Percentiles rank a stretch among this genome's conserved stretches.
Conservation (phyloP, 2,329 filamentous ascomycete genomes). For the Fusarium pseudonygamai region DNA sequence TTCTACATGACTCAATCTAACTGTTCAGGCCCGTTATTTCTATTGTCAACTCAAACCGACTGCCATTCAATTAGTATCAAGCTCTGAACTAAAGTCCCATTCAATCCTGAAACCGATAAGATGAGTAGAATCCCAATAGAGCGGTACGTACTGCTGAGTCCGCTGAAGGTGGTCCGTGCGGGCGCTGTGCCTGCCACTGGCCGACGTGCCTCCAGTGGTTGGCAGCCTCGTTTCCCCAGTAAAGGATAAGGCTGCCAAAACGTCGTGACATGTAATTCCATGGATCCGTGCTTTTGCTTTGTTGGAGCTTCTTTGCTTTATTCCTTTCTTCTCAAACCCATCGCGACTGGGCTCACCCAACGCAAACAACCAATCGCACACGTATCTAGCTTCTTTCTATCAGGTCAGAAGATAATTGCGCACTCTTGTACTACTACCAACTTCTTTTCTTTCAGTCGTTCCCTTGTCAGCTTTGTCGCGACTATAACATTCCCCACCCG, state of each 20-base stretch:
- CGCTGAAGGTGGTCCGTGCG: constrained; percentile 31
- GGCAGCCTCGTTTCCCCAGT: constrained; percentile 42
- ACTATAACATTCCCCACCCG: constrained; percentile 27
- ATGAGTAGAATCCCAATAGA: background rate
- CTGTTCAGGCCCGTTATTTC: fast-evolving
- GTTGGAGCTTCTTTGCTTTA: constrained; percentile 32
- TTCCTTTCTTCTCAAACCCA: constrained; percentile 33
- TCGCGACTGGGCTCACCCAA: constrained; percentile 35
- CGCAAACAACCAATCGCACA: constrained; percentile 13
- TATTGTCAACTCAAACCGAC: background rate
- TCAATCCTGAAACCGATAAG: background rate
- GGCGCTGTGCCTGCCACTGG: background rate
- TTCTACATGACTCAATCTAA: background rate
- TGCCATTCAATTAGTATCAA: background rate
- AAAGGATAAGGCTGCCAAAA: constrained; percentile 42
- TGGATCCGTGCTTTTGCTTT: constrained; percentile 10
- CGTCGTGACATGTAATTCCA: constrained; percentile 34
- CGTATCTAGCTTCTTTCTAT: background rate
- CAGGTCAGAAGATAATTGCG: constrained; percentile 1
- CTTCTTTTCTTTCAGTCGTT: constrained; percentile 35
- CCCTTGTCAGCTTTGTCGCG: constrained; percentile 35
- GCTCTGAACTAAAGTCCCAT: background rate
- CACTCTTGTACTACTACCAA: background rate
- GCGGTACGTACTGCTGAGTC: constrained; percentile 14
- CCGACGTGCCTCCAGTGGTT: background rate